Percentiles rank a stretch among this genome's conserved stretches.
Evolutionary conservation across 371 early-diverging fungal species (phyloP).

Genomic region (Actinomucor elegans): DNA sequence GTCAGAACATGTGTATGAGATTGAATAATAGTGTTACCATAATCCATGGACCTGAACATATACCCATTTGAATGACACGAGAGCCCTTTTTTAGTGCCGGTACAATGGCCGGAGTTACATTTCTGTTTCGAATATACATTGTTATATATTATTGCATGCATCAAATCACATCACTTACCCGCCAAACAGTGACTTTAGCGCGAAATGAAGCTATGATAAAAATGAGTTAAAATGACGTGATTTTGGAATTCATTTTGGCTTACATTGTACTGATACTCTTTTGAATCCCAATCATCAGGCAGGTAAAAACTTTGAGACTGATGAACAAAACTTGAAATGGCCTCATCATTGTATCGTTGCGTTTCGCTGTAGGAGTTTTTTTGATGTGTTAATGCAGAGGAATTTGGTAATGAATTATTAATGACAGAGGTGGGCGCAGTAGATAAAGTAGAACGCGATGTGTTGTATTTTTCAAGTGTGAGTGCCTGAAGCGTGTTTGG

Average conservation of each 20-base stretch:
- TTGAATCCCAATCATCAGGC: conserved; percentile 26
- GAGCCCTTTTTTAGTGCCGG: conserved; percentile 21
- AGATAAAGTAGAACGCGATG: too few relatives aligned
- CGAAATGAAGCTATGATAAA: conserved; percentile 21
- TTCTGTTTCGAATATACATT: too few relatives aligned
- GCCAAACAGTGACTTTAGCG: conserved; percentile 12
- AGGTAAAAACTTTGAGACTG: conserved; percentile 21
- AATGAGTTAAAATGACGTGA: background rate
- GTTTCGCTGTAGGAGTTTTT: background rate
- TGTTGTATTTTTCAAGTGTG: too few relatives aligned
- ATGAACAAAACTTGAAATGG: background rate
- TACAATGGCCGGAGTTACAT: conserved; percentile 16
- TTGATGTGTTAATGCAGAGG: too few relatives aligned
- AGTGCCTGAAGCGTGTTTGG: too few relatives aligned
- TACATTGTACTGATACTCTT: conserved; percentile 19
- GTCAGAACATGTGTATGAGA: background rate
- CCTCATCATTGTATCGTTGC: background rate
- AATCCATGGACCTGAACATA: conserved; percentile 21
- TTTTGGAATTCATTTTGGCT: background rate
- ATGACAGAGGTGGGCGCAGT: too few relatives aligned
- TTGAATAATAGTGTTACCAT: conserved; percentile 16
- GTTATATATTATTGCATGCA: too few relatives aligned
- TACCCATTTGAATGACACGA: conserved; percentile 21
- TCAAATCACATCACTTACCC: conserved; percentile 17
- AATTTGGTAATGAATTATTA: too few relatives aligned